Conservation (phyloP, 2,329 filamentous ascomycete genomes). For the Eutypa lata region DNA sequence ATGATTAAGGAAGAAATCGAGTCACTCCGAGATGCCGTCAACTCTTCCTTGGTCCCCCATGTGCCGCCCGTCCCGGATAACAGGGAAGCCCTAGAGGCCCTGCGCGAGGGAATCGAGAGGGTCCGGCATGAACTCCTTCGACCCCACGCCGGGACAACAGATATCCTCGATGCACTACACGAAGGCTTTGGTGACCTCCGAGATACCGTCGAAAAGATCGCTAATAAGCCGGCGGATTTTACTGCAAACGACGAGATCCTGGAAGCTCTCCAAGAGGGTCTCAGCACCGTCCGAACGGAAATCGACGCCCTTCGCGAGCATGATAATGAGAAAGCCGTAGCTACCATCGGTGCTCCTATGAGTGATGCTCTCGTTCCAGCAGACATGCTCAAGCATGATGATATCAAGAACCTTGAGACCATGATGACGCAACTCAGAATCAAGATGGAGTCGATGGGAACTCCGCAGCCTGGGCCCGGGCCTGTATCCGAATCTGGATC, state of each 20-base stretch:
- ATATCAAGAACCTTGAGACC: constrained; percentile 82
- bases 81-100: constrained; percentile 67
- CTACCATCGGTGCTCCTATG: constrained; percentile 50
- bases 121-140: constrained; percentile 73
- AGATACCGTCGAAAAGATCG: constrained; percentile 70
- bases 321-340: constrained; percentile 20
- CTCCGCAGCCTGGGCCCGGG: constrained; percentile 36
- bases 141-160: constrained; percentile 69
- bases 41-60: constrained; percentile 62
- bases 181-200: constrained; percentile 80
- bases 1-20: constrained; percentile 81
- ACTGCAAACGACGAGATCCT: constrained; percentile 87
- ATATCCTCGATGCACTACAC: constrained; percentile 85
- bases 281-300: constrained; percentile 72
- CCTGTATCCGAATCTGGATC: background rate
- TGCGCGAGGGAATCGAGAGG: constrained; percentile 70
- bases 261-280: constrained; percentile 78
- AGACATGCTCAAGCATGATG: constrained; percentile 61
- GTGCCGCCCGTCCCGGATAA: constrained; percentile 41
- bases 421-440: constrained; percentile 78
- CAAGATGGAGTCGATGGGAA: constrained; percentile 78
- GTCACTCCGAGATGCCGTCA: constrained; percentile 73
- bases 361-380: constrained; percentile 44
- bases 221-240: constrained; percentile 76
- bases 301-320: constrained; percentile 72